These are phyloP conservation scores for Tylopilus sp. DNA, from an alignment of 768 basidiomycete species.

Conservation along the genomic window DNA sequence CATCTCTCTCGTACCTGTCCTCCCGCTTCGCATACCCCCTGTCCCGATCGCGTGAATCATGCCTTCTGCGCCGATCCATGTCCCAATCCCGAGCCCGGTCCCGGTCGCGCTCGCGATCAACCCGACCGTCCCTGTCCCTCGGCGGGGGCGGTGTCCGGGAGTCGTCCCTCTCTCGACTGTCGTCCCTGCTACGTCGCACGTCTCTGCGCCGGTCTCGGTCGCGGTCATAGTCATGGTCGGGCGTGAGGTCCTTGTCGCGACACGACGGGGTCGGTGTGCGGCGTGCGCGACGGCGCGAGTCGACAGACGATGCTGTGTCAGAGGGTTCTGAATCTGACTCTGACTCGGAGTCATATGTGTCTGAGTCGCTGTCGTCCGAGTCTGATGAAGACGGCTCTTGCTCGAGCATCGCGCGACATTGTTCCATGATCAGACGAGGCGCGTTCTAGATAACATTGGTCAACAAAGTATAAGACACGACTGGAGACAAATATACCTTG, in stretches of 20 bases:
- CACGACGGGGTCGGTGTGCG: slow-evolving; percentile 34
- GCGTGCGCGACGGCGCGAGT: slow-evolving; percentile 25
- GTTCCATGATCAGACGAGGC: too few species aligned
- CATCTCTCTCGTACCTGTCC: too few species aligned
- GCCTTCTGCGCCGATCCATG: slow-evolving; percentile 24
- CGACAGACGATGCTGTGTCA: slow-evolving; percentile 36
- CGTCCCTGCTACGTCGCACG: slow-evolving; percentile 13
- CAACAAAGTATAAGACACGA: background rate
- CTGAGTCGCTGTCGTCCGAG: slow-evolving; percentile 32
- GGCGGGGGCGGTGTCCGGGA: slow-evolving; percentile 37
- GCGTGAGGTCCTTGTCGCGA: slow-evolving; percentile 22
- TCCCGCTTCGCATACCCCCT: too few species aligned
- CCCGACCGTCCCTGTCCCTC: too few species aligned
- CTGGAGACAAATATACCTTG: slow-evolving; percentile 54
- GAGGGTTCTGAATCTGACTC: slow-evolving; percentile 40
- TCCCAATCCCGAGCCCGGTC: slow-evolving; percentile 23
- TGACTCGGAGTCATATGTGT: slow-evolving; percentile 33
- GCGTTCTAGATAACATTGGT: too few species aligned
- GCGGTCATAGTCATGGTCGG: slow-evolving; percentile 10
- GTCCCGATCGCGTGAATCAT: too few species aligned
- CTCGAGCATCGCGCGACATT: too few species aligned
- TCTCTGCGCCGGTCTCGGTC: slow-evolving; percentile 22
- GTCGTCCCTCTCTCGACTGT: slow-evolving; percentile 26
- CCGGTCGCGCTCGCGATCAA: too few species aligned
- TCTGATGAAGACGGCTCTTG: slow-evolving; percentile 52